A percentile compares a stretch with the other conserved stretches of the same genome.
These are phyloP conservation scores for Cantharellus anzutake DNA, from an alignment of 768 basidiomycete genomes.

Conservation along the genomic window DNA sequence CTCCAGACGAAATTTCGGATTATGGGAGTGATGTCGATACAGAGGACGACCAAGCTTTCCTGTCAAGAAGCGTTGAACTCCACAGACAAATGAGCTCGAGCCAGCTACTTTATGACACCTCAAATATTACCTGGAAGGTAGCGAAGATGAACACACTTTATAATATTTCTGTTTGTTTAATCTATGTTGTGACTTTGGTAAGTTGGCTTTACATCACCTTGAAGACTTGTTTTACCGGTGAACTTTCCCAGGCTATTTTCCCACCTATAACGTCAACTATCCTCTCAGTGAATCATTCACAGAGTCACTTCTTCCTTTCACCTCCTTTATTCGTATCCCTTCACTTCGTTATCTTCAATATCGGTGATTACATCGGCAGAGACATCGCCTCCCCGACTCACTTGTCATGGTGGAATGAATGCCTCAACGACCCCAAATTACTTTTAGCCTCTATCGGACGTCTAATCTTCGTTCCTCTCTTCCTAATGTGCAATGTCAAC, in stretches of 20 bases:
- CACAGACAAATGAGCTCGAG: neutral
- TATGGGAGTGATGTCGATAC: neutral
- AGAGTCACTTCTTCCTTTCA: slow-evolving; percentile 27
- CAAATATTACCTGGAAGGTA: slow-evolving; percentile 12
- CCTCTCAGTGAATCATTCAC: slow-evolving; percentile 35
- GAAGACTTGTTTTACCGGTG: neutral
- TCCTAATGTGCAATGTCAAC: slow-evolving; percentile 73
- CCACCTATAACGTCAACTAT: slow-evolving; percentile 74
- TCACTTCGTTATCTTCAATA: slow-evolving; percentile 60
- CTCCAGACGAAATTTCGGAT: neutral
- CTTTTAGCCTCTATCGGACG: slow-evolving; percentile 45
- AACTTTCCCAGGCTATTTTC: slow-evolving; percentile 46
- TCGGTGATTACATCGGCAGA: slow-evolving; percentile 53
- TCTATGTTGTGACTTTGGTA: slow-evolving; percentile 66
- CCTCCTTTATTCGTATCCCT: slow-evolving; percentile 62
- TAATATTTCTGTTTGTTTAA: slow-evolving; percentile 54
- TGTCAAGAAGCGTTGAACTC: neutral
- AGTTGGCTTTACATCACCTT: slow-evolving; percentile 14
- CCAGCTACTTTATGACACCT: slow-evolving; percentile 17
- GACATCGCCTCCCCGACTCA: slow-evolving; percentile 45
- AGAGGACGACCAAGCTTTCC: neutral
- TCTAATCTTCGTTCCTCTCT: slow-evolving; percentile 66
- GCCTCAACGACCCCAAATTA: slow-evolving; percentile 20
- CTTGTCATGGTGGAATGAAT: slow-evolving; percentile 33
- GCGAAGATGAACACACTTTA: slow-evolving; percentile 38